phyloP scores from a whole-genome alignment of 2,329 filamentous ascomycete species.

The Aspergillus fijiensis region DNA sequence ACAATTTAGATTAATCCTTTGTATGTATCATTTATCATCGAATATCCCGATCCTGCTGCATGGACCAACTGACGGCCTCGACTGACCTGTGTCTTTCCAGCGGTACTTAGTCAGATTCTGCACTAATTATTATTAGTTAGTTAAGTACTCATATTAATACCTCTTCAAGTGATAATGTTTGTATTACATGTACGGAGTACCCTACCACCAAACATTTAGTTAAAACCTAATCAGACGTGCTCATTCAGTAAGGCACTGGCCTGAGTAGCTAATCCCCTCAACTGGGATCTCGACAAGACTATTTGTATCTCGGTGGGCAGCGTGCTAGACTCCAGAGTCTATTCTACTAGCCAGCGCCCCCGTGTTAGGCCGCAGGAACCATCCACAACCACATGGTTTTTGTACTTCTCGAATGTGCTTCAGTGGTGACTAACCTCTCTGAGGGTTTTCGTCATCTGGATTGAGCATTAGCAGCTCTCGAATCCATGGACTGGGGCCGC shows the following conservation, averaged over 20 bases:
- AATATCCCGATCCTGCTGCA: background rate
- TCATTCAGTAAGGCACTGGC: too few relatives aligned
- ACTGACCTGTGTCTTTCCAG: background rate
- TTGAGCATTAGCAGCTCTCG: slow-evolving; percentile 9
- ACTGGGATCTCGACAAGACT: background rate
- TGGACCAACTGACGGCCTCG: background rate
- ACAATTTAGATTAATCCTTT: too few relatives aligned
- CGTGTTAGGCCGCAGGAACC: background rate
- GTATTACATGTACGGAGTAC: too few relatives aligned
- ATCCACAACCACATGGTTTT: slow-evolving; percentile 4
- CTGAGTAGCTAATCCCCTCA: too few relatives aligned
- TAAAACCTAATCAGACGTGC: too few relatives aligned
- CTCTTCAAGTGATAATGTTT: background rate
- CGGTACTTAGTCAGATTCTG: too few relatives aligned
- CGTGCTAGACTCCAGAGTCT: background rate
- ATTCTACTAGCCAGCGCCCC: background rate
- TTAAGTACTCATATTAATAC: background rate
- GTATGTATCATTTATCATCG: background rate
- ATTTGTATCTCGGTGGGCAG: background rate
- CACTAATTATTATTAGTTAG: too few relatives aligned
- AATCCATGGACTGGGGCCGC: slow-evolving; percentile 17
- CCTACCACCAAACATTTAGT: too few relatives aligned
- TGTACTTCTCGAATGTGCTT: slow-evolving; percentile 5
- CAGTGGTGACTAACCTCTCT: slow-evolving; percentile 1
- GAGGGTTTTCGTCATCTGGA: background rate